Base-by-base conservation (phyloP, 176 grass and related monocot species). In the Olyra latifolia region DNA sequence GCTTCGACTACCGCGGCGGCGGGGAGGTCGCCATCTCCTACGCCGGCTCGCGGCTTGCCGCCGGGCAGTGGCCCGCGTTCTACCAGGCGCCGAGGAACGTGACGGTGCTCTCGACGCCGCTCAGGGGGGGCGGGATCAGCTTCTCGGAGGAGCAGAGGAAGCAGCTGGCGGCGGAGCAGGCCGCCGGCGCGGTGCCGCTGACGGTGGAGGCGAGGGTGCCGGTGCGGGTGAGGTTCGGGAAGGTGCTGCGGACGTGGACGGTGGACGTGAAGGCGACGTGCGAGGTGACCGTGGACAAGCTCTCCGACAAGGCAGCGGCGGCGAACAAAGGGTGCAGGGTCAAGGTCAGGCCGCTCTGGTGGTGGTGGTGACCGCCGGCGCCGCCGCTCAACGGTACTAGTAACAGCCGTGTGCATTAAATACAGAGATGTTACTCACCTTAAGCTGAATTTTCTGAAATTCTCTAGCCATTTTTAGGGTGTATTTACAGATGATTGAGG, bases 31-130 rank as follows among this genome's bases (percentile, higher is more conserved):
- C 74, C 0, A 70, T 92, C 64, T 57, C 69, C 72, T 98, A 89
- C 53, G 64, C 89, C 49, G 80, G 71, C 49, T 35, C 64, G 14
- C 69, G 15, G 19, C 91, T 98, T 39, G 88, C 83, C 1, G 2
- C 57, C 0, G 96, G 96, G 3, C 46, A 49, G 19, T 98, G 96
- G 92, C 96, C 96, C 0, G 75, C 80, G 47, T 98, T 98, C 73
- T 43, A 78, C 16, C 96, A 95, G 70, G 1, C 57, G n/a, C 70
- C 92, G 35, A 35, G 71, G 72, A 99, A 99, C 84, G 79, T 73
- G n/a, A 99, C 96, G 45, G 27, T 82, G 32, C 79, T 95, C 14
- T 3, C 48, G 12, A 47, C 67, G 16, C 19, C 76, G 24, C 53
- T 95, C 57, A 14, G 1, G 1, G 90, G 92, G 0, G 29, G 27